Evolutionary conservation across 805 yeast species (phyloP), one percentile per base, ranked within the genome.

Genomic region (Ogataea kodamae): DNA sequence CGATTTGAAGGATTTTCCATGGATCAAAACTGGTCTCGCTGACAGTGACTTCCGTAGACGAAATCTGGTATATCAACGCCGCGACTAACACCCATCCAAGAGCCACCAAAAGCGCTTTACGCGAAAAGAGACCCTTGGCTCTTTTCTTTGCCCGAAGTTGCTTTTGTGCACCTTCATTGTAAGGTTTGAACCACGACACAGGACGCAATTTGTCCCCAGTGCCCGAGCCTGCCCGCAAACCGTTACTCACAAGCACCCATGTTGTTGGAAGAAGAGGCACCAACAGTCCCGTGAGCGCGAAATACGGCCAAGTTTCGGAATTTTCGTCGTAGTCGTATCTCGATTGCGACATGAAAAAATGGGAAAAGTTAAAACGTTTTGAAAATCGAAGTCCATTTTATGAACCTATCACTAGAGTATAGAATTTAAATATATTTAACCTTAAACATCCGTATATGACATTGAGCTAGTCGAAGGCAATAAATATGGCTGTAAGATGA

Each of bases 281-380:
- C 16, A 83, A 64, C 33, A 82, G 61, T 30, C 85, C 62, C 3
- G 96, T 88, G 52, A 84, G 58, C 33, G 82, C 74, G 53, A 89
- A 89, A 57, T 80, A 87, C 24, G 97, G 97, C 96, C 96, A 88
- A 2, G 92, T 86, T 50, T 85, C 92, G 30, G 89, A 79, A 42
- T 77, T 76, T 57, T 88, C 96, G 64, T 88, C 97, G 59, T 88
- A 88, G 25, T 78, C 76, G 59, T 82, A 83, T 50, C 80, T 61
- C 29, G 76, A 59, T 46, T 70, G 72, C 35, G 73, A 65, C 76
- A 70, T 71, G 14, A 22, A 22, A 33, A 33, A 28, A 27, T 22
- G 24, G 28, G 28, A 22, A 33, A 18, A 15, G 9, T 25, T 22
- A 33, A 33, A 27, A 28, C 22, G 24, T 28, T 28, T 28, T 15